These are phyloP conservation scores for Inga laurina DNA, from an alignment of 306 rosid genomes.

Conservation along the genomic window DNA sequence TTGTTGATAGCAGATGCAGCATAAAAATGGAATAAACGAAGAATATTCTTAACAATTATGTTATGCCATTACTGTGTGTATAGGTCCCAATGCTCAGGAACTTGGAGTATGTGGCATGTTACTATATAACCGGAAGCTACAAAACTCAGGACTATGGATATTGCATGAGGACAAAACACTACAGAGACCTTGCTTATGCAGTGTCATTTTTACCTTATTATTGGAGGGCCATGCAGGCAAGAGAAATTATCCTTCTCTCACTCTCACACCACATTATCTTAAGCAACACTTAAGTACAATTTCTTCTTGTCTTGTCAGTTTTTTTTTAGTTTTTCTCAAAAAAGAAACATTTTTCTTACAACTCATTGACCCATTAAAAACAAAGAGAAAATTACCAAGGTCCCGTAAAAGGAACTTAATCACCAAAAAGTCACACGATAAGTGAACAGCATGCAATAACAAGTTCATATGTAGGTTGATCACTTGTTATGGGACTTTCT, in stretches of 20 bases:
- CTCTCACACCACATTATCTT: background rate
- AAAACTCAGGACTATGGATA: conserved; percentile 78
- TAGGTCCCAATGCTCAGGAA: conserved; percentile 94
- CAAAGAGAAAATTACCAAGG: too few relatives aligned
- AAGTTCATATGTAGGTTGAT: too few relatives aligned
- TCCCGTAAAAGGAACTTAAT: too few relatives aligned
- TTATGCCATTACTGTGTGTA: conserved; percentile 9
- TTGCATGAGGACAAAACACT: conserved; percentile 77
- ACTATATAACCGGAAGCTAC: conserved; percentile 95
- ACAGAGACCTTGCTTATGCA: conserved; percentile 83
- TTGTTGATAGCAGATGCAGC: background rate
- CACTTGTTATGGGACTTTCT: too few relatives aligned
- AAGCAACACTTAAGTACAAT: background rate
- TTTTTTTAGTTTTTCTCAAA: too few relatives aligned
- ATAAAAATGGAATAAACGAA: background rate
- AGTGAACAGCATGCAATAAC: too few relatives aligned
- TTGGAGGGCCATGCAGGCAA: conserved; percentile 99
- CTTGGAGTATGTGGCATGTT: conserved; percentile 84
- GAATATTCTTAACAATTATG: conserved; percentile 5
- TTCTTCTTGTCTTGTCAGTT: background rate
- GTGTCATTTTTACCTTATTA: conserved; percentile 96
- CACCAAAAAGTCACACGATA: too few relatives aligned
- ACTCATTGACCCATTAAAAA: too few relatives aligned
- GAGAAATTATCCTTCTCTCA: background rate
- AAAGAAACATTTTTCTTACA: too few relatives aligned